Conservation (phyloP, 352 stramenopile genomes). For the Phytopythium chamaehyphon region DNA sequence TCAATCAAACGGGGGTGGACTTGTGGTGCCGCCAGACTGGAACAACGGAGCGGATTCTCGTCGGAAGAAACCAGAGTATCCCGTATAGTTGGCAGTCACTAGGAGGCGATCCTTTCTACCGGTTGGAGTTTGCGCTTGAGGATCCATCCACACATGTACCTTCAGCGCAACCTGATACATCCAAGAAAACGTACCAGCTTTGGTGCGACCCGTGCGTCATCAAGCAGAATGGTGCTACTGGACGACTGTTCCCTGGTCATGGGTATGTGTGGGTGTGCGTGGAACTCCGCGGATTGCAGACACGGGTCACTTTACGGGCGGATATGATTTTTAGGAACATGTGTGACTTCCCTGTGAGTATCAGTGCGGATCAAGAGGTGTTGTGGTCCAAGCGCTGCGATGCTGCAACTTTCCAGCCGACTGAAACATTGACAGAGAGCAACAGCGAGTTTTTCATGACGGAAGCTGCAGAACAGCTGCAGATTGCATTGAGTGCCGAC, state of each 20-base stretch:
- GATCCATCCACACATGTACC: slow-evolving; percentile 9
- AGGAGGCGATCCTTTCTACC: slow-evolving; percentile 36
- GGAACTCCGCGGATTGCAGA: slow-evolving; percentile 50
- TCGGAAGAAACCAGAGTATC: slow-evolving; percentile 22
- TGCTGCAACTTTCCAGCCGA: too few species aligned
- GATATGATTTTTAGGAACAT: slow-evolving; percentile 43
- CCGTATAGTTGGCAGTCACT: slow-evolving; percentile 75
- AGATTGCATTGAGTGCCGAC: slow-evolving; percentile 16
- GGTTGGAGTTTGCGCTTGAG: slow-evolving; percentile 50
- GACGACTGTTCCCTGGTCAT: slow-evolving; percentile 37
- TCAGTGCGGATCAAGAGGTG: slow-evolving; percentile 17
- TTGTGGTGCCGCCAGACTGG: slow-evolving; percentile 68
- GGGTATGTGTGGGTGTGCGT: slow-evolving; percentile 75
- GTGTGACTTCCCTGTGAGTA: slow-evolving; percentile 27
- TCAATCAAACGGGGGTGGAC: slow-evolving; percentile 36
- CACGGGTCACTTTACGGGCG: slow-evolving; percentile 48
- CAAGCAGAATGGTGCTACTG: slow-evolving; percentile 53
- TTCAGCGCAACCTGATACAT: neutral
- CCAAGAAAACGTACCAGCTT: slow-evolving; percentile 1
- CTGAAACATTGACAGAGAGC: too few species aligned
- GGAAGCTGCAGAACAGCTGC: slow-evolving; percentile 22
- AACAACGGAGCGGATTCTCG: slow-evolving; percentile 44
- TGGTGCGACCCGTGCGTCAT: slow-evolving; percentile 72
- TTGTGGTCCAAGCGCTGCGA: too few species aligned
- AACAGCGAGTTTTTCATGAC: slow-evolving; percentile 19